phyloP scores from a whole-genome alignment of 139 green algal species.

The Chlorella ohadii region DNA sequence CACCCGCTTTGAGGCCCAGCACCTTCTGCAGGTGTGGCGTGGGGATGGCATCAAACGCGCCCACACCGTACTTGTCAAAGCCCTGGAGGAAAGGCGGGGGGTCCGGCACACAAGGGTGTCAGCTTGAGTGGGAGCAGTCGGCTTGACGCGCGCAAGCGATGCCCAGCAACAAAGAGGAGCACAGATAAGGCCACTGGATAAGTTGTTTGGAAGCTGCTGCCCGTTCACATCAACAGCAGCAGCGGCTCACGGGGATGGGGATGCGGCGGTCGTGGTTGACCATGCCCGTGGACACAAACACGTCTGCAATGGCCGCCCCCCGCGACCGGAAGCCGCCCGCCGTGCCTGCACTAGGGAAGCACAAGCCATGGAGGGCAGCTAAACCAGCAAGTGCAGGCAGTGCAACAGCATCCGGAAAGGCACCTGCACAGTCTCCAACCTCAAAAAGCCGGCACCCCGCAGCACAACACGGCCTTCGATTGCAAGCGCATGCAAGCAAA shows the following conservation, averaged over 20 bases:
- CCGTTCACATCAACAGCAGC: background rate
- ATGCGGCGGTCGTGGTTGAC: slow-evolving; percentile 97
- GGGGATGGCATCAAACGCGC: slow-evolving; percentile 45
- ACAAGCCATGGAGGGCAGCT: background rate
- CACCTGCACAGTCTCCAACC: no score
- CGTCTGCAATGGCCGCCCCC: slow-evolving; percentile 91
- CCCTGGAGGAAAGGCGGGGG: no score
- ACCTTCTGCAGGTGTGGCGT: slow-evolving; percentile 57
- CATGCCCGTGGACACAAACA: slow-evolving; percentile 83
- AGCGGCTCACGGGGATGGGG: slow-evolving; percentile 65
- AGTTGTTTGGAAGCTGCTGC: no score
- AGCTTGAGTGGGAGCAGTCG: no score
- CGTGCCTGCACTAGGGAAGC: slow-evolving; percentile 75
- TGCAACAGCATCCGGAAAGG: background rate
- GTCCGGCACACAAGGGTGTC: no score
- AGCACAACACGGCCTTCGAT: background rate
- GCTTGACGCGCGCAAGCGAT: no score
- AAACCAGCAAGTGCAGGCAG: background rate
- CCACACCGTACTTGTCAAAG: slow-evolving; percentile 83
- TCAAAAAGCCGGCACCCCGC: no score
- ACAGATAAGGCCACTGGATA: no score
- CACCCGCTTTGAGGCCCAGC: slow-evolving; percentile 74
- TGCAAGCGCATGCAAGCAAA: no score
- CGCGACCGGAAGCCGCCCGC: slow-evolving; percentile 91
- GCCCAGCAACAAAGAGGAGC: no score